These are phyloP conservation scores for Hyaloscypha bicolor DNA, from an alignment of 495 filamentous ascomycete genomes.

Conservation along the genomic window DNA sequence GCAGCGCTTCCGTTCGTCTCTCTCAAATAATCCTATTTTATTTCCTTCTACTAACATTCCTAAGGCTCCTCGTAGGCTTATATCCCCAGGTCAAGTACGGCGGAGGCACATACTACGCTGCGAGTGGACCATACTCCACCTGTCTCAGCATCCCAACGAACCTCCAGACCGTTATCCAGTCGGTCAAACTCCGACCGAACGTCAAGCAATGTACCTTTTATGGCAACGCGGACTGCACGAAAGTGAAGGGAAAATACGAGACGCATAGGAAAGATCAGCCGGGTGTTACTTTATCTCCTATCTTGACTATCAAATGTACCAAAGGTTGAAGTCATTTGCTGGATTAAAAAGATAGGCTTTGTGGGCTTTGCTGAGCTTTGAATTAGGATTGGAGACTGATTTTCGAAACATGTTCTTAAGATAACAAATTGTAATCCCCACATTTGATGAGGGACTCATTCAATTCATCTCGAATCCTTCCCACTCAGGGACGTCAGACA, in stretches of 20 bases:
- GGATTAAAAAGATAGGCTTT: too few relatives aligned
- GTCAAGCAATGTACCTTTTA: background rate
- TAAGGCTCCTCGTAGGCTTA: background rate
- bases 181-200: background rate
- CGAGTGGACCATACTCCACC: background rate
- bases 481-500: too few relatives aligned
- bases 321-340: too few relatives aligned
- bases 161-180: background rate
- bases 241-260: background rate
- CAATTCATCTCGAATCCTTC: too few relatives aligned
- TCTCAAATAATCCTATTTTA: background rate
- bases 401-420: too few relatives aligned
- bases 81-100: background rate
- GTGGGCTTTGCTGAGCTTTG: too few relatives aligned
- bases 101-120: background rate
- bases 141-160: background rate
- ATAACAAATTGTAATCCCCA: too few relatives aligned
- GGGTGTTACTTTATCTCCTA: background rate
- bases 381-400: too few relatives aligned
- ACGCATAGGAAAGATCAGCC: background rate
- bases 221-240: background rate
- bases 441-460: too few relatives aligned
- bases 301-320: background rate
- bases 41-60: background rate
- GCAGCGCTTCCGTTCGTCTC: background rate